These are phyloP conservation scores for Teratosphaeria gauchensis DNA, from an alignment of 2,329 filamentous ascomycete species.

Conservation along the genomic window DNA sequence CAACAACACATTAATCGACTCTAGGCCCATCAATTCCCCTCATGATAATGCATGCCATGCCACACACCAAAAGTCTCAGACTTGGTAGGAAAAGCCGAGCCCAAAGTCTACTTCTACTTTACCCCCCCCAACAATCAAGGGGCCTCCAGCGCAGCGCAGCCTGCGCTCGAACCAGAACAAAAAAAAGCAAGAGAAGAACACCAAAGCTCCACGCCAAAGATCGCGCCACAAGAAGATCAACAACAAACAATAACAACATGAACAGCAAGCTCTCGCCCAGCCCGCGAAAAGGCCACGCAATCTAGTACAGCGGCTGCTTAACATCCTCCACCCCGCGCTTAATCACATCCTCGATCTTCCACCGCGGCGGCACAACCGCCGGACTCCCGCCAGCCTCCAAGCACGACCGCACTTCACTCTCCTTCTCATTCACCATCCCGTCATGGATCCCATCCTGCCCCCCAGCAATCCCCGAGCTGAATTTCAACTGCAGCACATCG, in stretches of 20 bases:
- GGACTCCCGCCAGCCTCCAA: conserved; percentile 40
- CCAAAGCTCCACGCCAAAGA: not conserved
- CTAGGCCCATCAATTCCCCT: no score
- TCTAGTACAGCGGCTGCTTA: conserved; percentile 50
- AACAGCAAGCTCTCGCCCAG: no score
- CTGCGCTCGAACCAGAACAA: not conserved
- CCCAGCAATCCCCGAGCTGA: conserved; percentile 89
- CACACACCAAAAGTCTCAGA: no score
- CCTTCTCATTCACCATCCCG: conserved; percentile 60
- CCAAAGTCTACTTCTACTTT: no score
- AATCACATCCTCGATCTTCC: conserved; percentile 67
- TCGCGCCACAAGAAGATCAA: not conserved
- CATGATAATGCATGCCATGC: no score
- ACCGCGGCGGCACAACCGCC: conserved; percentile 58
- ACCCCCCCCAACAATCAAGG: no score
- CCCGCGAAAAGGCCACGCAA: not conserved
- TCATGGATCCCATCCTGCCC: conserved; percentile 69
- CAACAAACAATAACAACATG: no score
- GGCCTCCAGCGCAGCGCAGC: no score
- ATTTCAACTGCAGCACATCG: conserved; percentile 87
- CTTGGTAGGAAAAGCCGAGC: no score
- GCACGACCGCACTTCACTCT: conserved; percentile 51
- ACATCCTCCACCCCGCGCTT: conserved; percentile 64
- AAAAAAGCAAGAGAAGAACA: not conserved
- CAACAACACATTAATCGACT: no score